Conservation (phyloP, 352 stramenopile genomes). For the Halophytophthora batemanensis region DNA sequence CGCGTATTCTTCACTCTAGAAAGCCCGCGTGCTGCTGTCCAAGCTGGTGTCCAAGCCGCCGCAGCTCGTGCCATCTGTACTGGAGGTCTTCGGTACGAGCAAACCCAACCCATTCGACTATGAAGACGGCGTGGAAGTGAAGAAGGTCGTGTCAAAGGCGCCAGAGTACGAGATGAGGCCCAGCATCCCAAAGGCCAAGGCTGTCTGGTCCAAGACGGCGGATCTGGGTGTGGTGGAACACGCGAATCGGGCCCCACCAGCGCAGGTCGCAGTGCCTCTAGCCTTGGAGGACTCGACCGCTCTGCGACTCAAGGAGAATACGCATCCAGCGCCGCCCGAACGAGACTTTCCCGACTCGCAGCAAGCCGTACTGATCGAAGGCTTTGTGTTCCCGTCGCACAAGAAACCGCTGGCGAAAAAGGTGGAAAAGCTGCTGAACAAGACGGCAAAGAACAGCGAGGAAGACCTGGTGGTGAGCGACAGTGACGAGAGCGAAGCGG, state of each 20-base stretch:
- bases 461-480: slow-evolving; percentile 65
- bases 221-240: slow-evolving; percentile 72
- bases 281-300: slow-evolving; percentile 15
- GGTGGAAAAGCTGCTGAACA: slow-evolving; percentile 52
- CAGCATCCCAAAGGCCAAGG: slow-evolving; percentile 40
- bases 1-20: slow-evolving; percentile 51
- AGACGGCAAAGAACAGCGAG: slow-evolving; percentile 30
- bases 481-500: slow-evolving; percentile 63
- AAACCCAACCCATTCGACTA: slow-evolving; percentile 70
- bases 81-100: slow-evolving; percentile 78
- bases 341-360: slow-evolving; percentile 48
- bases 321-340: slow-evolving; percentile 25
- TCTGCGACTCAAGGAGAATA: slow-evolving; percentile 45
- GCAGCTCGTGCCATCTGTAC: slow-evolving; percentile 74
- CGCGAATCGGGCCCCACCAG: slow-evolving; percentile 18
- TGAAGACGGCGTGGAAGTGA: slow-evolving; percentile 28
- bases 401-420: slow-evolving; percentile 75
- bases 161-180: slow-evolving; percentile 5
- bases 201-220: slow-evolving; percentile 72
- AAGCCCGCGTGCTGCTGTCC: slow-evolving; percentile 61
- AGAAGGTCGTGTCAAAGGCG: slow-evolving; percentile 2
- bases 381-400: slow-evolving; percentile 81
- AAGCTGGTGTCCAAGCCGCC: slow-evolving; percentile 70
- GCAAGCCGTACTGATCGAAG: slow-evolving; percentile 76
- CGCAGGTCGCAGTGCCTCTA: slow-evolving; percentile 25